A percentile compares a stretch with the other conserved stretches of the same genome.
Conservation (phyloP, 148 eudicot genomes). For the Vaccinium corymbosum region DNA sequence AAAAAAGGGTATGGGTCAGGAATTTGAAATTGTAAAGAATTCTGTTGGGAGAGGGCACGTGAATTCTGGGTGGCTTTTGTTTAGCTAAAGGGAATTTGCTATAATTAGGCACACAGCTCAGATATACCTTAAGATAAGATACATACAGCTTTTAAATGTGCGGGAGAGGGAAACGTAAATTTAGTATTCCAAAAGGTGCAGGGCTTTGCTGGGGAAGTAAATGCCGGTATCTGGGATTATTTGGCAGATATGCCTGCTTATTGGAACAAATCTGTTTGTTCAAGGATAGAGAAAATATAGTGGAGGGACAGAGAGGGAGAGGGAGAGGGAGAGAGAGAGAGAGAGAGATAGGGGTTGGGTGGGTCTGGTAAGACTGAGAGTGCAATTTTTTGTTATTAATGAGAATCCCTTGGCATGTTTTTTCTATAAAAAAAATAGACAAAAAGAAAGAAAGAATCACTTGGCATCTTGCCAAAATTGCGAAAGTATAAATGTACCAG, state of each 20-base stretch:
- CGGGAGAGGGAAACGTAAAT: background rate
- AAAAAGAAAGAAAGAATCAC: background rate
- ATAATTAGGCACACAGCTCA: background rate
- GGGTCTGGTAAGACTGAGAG: background rate
- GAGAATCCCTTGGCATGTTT: background rate
- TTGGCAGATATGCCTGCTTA: background rate
- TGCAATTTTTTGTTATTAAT: background rate
- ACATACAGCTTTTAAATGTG: background rate
- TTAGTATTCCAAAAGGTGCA: background rate
- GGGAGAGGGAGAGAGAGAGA: background rate
- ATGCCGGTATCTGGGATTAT: background rate
- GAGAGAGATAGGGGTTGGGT: background rate
- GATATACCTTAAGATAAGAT: background rate
- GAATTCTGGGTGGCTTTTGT: slow-evolving; percentile 20
- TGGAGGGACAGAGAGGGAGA: background rate
- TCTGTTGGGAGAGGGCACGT: slow-evolving; percentile 23
- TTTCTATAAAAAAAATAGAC: too few relatives aligned
- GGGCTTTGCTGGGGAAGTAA: slow-evolving; percentile 15
- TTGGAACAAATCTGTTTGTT: background rate
- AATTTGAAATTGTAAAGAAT: background rate
- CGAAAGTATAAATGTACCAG: background rate
- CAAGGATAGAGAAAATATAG: too few relatives aligned
- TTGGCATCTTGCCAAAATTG: slow-evolving; percentile 13
- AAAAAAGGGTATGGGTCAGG: slow-evolving; percentile 4
- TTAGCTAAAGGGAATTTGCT: slow-evolving; percentile 6